Evolutionary conservation across 495 filamentous ascomycete genomes (phyloP).

Genomic region (Clohesyomyces aquaticus): DNA sequence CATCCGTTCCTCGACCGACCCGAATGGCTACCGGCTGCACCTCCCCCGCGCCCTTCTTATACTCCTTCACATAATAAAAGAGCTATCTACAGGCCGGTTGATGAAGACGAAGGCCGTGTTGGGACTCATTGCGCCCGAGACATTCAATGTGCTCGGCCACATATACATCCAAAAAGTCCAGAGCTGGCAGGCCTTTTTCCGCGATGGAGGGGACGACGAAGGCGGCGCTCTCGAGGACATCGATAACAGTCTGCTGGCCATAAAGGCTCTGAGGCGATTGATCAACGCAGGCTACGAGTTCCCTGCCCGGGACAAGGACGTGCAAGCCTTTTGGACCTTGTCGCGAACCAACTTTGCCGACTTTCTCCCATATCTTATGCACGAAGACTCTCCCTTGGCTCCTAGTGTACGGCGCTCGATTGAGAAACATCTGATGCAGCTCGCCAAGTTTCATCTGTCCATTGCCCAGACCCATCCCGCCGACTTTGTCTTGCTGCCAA

Average conservation of each 20-base stretch:
- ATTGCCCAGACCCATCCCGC: constrained; percentile 76
- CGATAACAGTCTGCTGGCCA: constrained; percentile 72
- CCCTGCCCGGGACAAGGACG: constrained; percentile 74
- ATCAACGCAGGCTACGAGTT: constrained; percentile 80
- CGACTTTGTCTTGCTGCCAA: constrained; percentile 78
- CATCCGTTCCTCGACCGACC: constrained; percentile 58
- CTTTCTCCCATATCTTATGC: constrained; percentile 59
- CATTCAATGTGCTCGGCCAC: constrained; percentile 72
- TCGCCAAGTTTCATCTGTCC: constrained; percentile 87
- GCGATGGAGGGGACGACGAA: constrained; percentile 59
- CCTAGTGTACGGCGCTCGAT: constrained; percentile 55
- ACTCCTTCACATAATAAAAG: constrained; percentile 84
- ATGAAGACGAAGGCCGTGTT: constrained; percentile 69
- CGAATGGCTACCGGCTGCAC: constrained; percentile 54
- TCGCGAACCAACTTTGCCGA: constrained; percentile 72
- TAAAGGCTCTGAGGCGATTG: constrained; percentile 81
- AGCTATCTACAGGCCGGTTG: constrained; percentile 78
- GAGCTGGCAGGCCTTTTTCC: constrained; percentile 68
- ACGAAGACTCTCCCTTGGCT: constrained; percentile 54
- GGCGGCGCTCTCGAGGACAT: constrained; percentile 62
- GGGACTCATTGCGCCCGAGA: constrained; percentile 74
- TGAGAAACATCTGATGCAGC: constrained; percentile 85
- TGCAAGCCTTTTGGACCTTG: constrained; percentile 75
- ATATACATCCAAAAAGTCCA: constrained; percentile 76
- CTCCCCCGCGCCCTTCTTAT: constrained; percentile 76